Evolutionary conservation across 2,329 filamentous ascomycete genomes (phyloP).

Genomic region (Botrytis galanthina): DNA sequence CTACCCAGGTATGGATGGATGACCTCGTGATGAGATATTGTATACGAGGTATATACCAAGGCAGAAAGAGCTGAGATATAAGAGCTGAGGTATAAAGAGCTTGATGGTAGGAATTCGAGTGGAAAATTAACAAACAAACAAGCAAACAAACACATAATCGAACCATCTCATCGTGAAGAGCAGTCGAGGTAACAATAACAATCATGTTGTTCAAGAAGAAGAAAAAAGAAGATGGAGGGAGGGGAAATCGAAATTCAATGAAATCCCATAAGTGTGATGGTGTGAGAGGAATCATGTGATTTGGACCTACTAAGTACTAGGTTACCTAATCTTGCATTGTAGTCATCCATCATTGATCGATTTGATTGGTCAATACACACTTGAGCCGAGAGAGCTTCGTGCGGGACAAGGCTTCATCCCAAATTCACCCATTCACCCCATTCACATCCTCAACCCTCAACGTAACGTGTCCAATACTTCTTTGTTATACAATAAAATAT

Average conservation of each 20-base stretch:
- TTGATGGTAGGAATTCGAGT: too few species aligned
- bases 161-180: neutral
- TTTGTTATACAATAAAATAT: neutral
- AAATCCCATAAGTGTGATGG: neutral
- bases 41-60: neutral
- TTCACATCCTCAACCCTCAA: neutral
- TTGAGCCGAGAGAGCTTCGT: neutral
- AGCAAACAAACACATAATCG: neutral
- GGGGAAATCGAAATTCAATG: neutral
- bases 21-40: neutral
- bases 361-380: neutral
- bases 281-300: neutral
- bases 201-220: neutral
- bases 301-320: too few species aligned
- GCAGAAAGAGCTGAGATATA: neutral
- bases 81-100: neutral
- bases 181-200: neutral
- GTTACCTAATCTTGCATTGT: too few species aligned
- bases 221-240: neutral
- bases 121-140: neutral
- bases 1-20: neutral
- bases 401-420: neutral
- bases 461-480: slow-evolving; percentile 16
- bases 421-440: neutral
- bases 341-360: neutral